Evolutionary conservation across 352 stramenopile genomes (phyloP).

Genomic region (Blastocystis sp.): DNA sequence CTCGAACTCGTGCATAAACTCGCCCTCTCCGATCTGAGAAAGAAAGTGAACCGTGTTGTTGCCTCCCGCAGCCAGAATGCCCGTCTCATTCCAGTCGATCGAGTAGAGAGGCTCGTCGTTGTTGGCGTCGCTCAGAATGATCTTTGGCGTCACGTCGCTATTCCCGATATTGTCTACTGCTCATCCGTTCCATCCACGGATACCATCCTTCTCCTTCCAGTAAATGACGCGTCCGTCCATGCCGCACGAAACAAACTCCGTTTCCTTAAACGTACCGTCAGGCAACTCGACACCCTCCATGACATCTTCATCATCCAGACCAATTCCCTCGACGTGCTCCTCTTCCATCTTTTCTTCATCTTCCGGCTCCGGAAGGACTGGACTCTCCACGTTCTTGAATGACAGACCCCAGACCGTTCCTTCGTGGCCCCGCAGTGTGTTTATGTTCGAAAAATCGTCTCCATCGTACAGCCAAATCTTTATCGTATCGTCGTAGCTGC

Average conservation of each 20-base stretch:
- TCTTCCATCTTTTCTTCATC: conserved; percentile 61
- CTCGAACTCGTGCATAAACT: conserved; percentile 61
- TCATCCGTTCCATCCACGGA: background rate
- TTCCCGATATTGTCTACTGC: conserved; percentile 30
- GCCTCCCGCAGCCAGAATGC: conserved; percentile 74
- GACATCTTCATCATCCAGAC: background rate
- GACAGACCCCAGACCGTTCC: conserved; percentile 85
- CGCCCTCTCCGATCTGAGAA: background rate
- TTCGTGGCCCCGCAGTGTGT: conserved; percentile 76
- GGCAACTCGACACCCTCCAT: conserved; percentile 5
- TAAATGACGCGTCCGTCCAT: conserved; percentile 80
- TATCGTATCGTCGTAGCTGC: conserved; percentile 88
- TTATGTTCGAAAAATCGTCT: conserved; percentile 88
- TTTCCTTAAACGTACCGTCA: background rate
- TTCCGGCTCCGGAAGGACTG: background rate
- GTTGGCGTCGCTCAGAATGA: conserved; percentile 67
- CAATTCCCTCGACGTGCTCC: background rate
- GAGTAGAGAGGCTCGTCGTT: conserved; percentile 81
- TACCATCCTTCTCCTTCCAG: conserved; percentile 67
- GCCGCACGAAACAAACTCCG: conserved; percentile 71
- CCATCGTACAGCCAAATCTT: conserved; percentile 83
- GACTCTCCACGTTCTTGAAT: conserved; percentile 66
- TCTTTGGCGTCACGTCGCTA: conserved; percentile 71
- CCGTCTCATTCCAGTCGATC: conserved; percentile 74
- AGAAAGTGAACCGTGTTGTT: conserved; percentile 67